Base-by-base conservation (phyloP, 768 basidiomycete genomes). In the Leccinum sublutescens region DNA sequence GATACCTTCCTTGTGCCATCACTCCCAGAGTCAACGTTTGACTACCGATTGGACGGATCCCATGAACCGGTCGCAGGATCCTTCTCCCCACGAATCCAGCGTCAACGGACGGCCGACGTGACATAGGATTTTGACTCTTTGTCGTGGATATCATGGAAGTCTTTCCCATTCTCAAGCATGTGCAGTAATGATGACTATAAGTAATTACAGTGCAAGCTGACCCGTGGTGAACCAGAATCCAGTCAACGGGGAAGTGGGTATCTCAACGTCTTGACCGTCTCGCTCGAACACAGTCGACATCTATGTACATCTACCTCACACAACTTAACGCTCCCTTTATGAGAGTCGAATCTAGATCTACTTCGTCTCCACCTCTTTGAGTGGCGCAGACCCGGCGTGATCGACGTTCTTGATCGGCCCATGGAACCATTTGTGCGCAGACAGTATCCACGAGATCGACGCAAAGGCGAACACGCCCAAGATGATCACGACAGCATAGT, bases 341-440 rank as follows among this genome's bases (percentile, higher is more conserved):
- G 7, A 14, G 9, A 38, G 11, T 21, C 43, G 8, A 43, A 27
- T 54, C 50, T 57, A 56, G n/a, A 55, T 33, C 53, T 53, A 38
- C 52, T 72, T 67, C 40, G 57, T 53, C 2, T 62, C 57, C 47
- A 54, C 53, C 2, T 61, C 57, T 29, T 60, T 56, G 1, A 56
- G 25, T 15, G 62, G 64, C 19, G 8, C 54, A 15, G 21, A 34
- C 19, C 49, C 5, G 15, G 53, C 45, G 5, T 19, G 73, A 48
- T 79, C 74, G 12, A 83, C 68, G 54, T 79, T 89, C 62, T 75
- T 72, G 52, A 89, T 76, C 17, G 88, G 88, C 0, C 88, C 88
- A 23, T 73, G 78, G 74, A 89, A 90, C 88, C 88, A 90, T 58
- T 85, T 82, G 36, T 73, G 82, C 1, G 88, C 88, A 23, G 87